Evolutionary conservation across 768 basidiomycete genomes (phyloP), one percentile per base, ranked within the genome.

Genomic region (Lactifluus hygrophoroides): DNA sequence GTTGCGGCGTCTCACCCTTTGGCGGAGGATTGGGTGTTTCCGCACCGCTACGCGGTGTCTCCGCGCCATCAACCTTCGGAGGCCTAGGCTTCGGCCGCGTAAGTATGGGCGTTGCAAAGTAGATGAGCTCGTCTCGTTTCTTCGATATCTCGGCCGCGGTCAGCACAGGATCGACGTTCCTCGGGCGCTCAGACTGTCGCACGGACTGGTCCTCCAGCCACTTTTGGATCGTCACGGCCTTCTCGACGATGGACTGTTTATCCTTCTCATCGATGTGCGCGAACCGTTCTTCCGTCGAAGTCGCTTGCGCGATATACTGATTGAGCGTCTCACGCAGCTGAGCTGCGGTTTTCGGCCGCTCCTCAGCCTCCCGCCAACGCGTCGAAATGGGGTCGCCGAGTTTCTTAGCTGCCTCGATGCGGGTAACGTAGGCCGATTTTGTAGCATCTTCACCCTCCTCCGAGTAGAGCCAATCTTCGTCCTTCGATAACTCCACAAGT

Each of bases 401-500:
- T 45, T 73, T 80, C 73, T 94, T 92, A 71, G 96, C 84, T 3
- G 77, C 75, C 63, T 94, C 90, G 59, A 97, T 83, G 54, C 87
- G 85, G 34, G 77, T 64, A 65, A 92, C 85, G 73, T 99, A 98
- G n/a, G 87, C 89, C 0, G 92, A 95, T 74, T 98, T 99, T 68
- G 81, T 82, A 37, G 95, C 90, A 58, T 97, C 94, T 74, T 97
- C 95, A 65, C 94, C 82, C 66, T 97, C 96, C 61, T 97, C 94
- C 37, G 84, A 82, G 83, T 98, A 98, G 30, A 99, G 80, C 95
- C 95, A 99, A 69, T 95, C 90, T 71, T 98, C 94, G 6, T 92
- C 85, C 62, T 85, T 85, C 56, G 80, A 76, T 32, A 94, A 78
- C 45, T 84, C 80, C 19, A 68, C 73, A 28, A 91, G 76, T 37